These are phyloP conservation scores for Candida neerlandica DNA, from an alignment of 1,139 yeast genomes.

Conservation along the genomic window DNA sequence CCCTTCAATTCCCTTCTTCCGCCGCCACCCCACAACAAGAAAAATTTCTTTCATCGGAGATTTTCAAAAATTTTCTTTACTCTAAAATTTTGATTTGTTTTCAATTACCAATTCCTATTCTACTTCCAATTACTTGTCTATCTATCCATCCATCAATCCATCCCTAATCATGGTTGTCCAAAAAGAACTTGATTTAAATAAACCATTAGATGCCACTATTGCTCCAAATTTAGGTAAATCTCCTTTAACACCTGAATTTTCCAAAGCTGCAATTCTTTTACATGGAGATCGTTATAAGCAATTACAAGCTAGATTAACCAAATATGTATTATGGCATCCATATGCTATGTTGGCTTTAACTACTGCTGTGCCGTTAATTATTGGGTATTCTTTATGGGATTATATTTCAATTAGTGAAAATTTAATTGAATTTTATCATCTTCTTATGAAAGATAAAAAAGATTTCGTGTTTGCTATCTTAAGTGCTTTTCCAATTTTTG, in stretches of 20 bases:
- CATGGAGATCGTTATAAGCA: slow-evolving; percentile 67
- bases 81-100: background rate
- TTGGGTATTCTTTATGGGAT: slow-evolving; percentile 35
- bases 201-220: slow-evolving; percentile 53
- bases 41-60: background rate
- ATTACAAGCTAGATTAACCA: slow-evolving; percentile 54
- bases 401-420: slow-evolving; percentile 38
- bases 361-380: slow-evolving; percentile 17
- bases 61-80: too few relatives aligned
- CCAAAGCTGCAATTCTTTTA: slow-evolving; percentile 62
- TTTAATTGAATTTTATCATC: slow-evolving; percentile 33
- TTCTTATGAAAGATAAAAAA: slow-evolving; percentile 22
- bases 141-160: too few relatives aligned
- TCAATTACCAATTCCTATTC: background rate
- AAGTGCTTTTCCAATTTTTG: slow-evolving; percentile 27
- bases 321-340: slow-evolving; percentile 52
- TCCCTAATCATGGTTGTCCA: slow-evolving; percentile 32
- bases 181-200: slow-evolving; percentile 50
- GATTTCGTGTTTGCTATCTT: slow-evolving; percentile 31
- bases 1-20: background rate
- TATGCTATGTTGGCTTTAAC: slow-evolving; percentile 33
- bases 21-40: background rate
- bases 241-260: slow-evolving; percentile 53
- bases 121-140: background rate
- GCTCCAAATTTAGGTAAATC: slow-evolving; percentile 52